Percentiles rank a stretch among this genome's conserved stretches.
These are phyloP conservation scores for Primulina huaijiensis DNA, from an alignment of 257 asterid species.

Conservation along the genomic window DNA sequence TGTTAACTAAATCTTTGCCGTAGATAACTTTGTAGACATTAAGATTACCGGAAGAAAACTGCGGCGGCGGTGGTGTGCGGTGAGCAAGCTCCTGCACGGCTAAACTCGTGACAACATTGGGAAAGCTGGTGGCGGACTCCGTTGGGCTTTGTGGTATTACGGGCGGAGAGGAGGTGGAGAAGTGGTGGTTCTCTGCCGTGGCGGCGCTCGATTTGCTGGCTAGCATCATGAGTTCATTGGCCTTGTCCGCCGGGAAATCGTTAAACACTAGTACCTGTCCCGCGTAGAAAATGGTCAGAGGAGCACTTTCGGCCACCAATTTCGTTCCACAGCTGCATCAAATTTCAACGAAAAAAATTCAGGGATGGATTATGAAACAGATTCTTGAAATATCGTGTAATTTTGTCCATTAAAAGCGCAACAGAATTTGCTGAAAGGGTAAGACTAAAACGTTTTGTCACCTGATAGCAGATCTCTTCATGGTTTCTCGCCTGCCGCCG, in stretches of 20 bases:
- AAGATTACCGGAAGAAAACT: constrained; percentile 27
- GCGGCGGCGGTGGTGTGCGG: constrained; percentile 23
- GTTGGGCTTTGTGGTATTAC: constrained; percentile 25
- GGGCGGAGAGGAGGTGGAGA: constrained; percentile 30
- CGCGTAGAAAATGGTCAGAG: constrained; percentile 44
- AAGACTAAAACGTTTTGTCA: background rate
- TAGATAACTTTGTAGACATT: background rate
- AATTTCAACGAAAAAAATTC: background rate
- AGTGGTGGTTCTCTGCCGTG: background rate
- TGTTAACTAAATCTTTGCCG: background rate
- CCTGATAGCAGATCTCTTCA: constrained; percentile 23
- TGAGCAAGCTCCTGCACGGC: constrained; percentile 14
- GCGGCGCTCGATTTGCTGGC: constrained; percentile 30
- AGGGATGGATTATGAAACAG: background rate
- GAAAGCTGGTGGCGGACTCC: constrained; percentile 35
- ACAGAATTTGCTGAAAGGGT: no score
- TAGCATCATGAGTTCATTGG: constrained; percentile 36
- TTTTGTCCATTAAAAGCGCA: background rate
- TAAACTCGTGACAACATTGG: constrained; percentile 11
- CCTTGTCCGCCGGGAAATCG: constrained; percentile 44
- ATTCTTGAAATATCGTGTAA: background rate
- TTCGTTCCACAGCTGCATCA: constrained; percentile 23
- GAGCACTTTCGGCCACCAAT: constrained; percentile 26
- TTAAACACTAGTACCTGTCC: constrained; percentile 46
- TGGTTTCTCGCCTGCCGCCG: constrained; percentile 17